Evolutionary conservation across 192 early-diverging fungal genomes (phyloP), one percentile per base, ranked within the genome.

Genomic region (Pilobolus umbonatus): DNA sequence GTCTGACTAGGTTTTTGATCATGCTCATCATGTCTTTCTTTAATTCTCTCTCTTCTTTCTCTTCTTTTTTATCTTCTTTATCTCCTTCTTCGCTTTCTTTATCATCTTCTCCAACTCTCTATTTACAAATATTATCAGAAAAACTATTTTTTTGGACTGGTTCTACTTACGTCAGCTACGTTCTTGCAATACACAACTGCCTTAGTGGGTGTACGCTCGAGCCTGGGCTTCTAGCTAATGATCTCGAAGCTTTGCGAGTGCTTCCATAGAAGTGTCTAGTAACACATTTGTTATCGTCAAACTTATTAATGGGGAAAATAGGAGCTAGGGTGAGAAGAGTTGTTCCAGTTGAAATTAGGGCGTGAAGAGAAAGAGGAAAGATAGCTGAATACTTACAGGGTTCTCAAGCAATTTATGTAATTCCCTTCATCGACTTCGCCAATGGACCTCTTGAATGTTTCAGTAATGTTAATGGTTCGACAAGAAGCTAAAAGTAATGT

Each of bases 371-470:
- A 46, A 21, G 44, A 46, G 15, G 22, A 7, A 46, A 46, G 21
- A 46, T 22, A 46, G n/a, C 44, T 46, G 6, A 46, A 24, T 46
- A 46, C 44, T 46, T 46, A 24, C 44, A 46, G 44, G 44, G 25
- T 25, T 46, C 44, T 46, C 44, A 46, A 46, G 44, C 44, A 3
- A 21, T 46, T 46, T 46, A 46, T 46, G 6, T 46, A 9, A 46
- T 22, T 46, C 10, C 21, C 21, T 26, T 46, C 6, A 46, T 46
- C 22, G 21, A 21, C 44, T 46, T 46, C 44, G 44, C 8, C 10
- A 7, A 46, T 46, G 1, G 44, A 46, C 21, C 44, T 46, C 21
- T 46, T 46, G 44, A 46, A 7, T 21, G 21, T 10, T 46, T 46
- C 44, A 46, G 22, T 46, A 1, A 46, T 46, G 21, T 46, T 46